phyloP scores from a whole-genome alignment of 2,329 filamentous ascomycete species.

The Neopestalotiopsis sp. region DNA sequence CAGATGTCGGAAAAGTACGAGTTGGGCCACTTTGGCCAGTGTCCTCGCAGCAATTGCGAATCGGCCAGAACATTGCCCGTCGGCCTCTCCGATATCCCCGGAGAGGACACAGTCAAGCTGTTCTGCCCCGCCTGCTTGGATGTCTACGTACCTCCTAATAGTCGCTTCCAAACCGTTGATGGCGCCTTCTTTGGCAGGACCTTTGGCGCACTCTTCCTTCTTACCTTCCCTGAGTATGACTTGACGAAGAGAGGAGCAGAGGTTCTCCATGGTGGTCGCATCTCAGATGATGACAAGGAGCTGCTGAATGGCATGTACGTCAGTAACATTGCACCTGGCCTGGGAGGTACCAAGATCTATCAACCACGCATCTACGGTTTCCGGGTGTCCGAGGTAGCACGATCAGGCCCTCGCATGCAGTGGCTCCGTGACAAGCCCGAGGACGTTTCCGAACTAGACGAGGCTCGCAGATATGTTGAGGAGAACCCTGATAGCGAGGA shows the following conservation, averaged over 20 bases:
- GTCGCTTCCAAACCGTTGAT: slow-evolving; percentile 94
- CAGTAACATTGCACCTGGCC: slow-evolving; percentile 85
- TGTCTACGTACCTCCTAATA: slow-evolving; percentile 97
- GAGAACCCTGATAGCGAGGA: slow-evolving; percentile 64
- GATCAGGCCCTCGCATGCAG: slow-evolving; percentile 93
- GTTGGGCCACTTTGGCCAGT: slow-evolving; percentile 92
- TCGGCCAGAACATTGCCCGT: slow-evolving; percentile 90
- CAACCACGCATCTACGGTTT: slow-evolving; percentile 97
- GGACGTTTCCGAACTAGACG: slow-evolving; percentile 84
- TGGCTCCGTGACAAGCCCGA: slow-evolving; percentile 88
- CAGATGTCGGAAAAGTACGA: slow-evolving; percentile 99
- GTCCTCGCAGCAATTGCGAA: slow-evolving; percentile 92
- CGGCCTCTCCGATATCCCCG: slow-evolving; percentile 91
- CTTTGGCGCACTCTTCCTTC: slow-evolving; percentile 95
- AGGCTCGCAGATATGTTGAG: slow-evolving; percentile 63
- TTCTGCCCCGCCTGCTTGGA: slow-evolving; percentile 97
- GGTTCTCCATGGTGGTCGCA: slow-evolving; percentile 50
- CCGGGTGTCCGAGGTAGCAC: slow-evolving; percentile 86
- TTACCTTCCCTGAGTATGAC: slow-evolving; percentile 97
- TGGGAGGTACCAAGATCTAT: slow-evolving; percentile 85
- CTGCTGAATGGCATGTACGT: slow-evolving; percentile 86
- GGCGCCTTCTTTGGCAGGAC: slow-evolving; percentile 98
- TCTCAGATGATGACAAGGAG: slow-evolving; percentile 50
- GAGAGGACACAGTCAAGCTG: slow-evolving; percentile 96
- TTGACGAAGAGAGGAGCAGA: slow-evolving; percentile 75